These are phyloP conservation scores for Gossypium mustelinum DNA, from an alignment of 345 rosid species.

Conservation along the genomic window DNA sequence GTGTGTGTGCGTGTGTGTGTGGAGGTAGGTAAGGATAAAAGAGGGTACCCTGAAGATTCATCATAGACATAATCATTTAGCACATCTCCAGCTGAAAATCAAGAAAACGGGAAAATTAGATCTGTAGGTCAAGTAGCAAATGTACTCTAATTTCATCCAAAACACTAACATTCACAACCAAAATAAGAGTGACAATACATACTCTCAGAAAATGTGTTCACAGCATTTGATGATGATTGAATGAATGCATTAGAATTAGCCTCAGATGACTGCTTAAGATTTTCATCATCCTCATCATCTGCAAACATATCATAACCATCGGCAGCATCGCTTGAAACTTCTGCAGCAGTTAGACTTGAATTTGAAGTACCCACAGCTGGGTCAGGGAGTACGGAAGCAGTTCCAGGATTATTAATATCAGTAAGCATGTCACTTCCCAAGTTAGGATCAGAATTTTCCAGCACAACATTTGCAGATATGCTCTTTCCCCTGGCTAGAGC, in stretches of 20 bases:
- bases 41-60: slow-evolving; percentile 79
- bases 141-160: neutral
- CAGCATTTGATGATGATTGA: slow-evolving; percentile 31
- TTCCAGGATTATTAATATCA: slow-evolving; percentile 22
- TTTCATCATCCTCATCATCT: slow-evolving; percentile 55
- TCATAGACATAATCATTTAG: slow-evolving; percentile 77
- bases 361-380: slow-evolving; percentile 26
- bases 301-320: slow-evolving; percentile 79
- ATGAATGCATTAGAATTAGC: slow-evolving; percentile 25
- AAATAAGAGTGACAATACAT: slow-evolving; percentile 14
- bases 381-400: slow-evolving; percentile 22
- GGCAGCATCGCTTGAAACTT: slow-evolving; percentile 23
- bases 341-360: slow-evolving; percentile 28
- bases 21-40: slow-evolving; percentile 6
- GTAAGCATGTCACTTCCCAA: slow-evolving; percentile 22
- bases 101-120: slow-evolving; percentile 15
- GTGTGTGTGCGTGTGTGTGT: neutral
- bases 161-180: slow-evolving; percentile 9
- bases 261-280: slow-evolving; percentile 34
- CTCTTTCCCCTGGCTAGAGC: slow-evolving; percentile 51
- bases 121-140: neutral
- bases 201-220: slow-evolving; percentile 33
- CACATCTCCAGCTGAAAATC: slow-evolving; percentile 47
- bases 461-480: slow-evolving; percentile 16
- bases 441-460: slow-evolving; percentile 20